Base-by-base conservation (phyloP, 257 asterid genomes). In the Gynochthodes officinalis region DNA sequence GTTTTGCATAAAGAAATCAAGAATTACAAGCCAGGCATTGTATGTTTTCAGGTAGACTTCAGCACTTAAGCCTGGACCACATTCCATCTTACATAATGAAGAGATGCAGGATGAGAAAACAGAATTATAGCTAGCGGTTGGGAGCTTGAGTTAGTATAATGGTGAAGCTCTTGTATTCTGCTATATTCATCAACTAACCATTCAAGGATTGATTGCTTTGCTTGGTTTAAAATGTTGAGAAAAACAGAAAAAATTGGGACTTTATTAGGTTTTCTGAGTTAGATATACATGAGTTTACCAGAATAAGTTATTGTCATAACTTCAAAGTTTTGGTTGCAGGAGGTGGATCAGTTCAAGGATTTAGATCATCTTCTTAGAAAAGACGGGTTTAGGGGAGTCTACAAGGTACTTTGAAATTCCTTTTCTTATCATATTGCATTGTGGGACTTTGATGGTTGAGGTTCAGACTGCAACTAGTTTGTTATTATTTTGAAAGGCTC, bases 301-400 rank as follows among this genome's bases (percentile, higher is more conserved):
- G 14, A 28, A 42, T 57, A n/a, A 42, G 5, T 10, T 32, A 44
- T 19, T 32, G 48, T 58, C 44, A 32, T 35, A 32, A 50, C 55
- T n/a, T 60, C 25, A 68, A 61, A 37, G 39, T 32, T 73, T 70
- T 73, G 71, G 60, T 33, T 80, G 79, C 86, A 92, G 97, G 98
- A 93, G 89, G 98, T 90, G 40, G 98, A 90, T 73, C 87, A 67
- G 69, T 93, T 85, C 58, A 77, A 87, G 78, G 98, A 90, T 73
- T 79, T 93, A 73, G 81, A 80, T 30, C 32, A 75, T 81, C 74
- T 89, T 68, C 90, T 93, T 63, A 58, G 54, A 55, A 85, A 83
- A 77, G 90, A 87, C 79, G 98, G 98, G 58, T 93, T 85, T 81
- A 80, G 70, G 74, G 98, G 96, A 70, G 82, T 89, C 67, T 83